Evolutionary conservation across 2,329 filamentous ascomycete species (phyloP), one percentile per base, ranked within the genome.

Genomic region (Aspergillus oerlinghausenensis): DNA sequence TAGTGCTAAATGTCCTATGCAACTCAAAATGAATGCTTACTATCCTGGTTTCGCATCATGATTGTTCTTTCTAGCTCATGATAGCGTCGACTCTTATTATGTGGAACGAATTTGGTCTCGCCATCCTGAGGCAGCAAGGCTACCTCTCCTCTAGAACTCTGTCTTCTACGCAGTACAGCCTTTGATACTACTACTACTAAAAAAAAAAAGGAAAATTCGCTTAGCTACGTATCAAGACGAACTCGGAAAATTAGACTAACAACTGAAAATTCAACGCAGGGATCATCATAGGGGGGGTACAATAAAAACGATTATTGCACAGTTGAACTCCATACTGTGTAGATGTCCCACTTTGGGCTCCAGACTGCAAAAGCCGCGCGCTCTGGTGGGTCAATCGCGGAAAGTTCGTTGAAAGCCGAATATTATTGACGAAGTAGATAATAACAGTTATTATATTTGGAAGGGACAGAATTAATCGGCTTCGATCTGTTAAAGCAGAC

Each of bases 201-300:
- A 9, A 28, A 29, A 29, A 9, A 1, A 11, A 29, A 11, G 4
- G 4, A 14, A 17, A 3, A 6, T 35, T 49, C 4, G 11, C 11
- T 35, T 35, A 35, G 32, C 32, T 35, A 35, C 2, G 32, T 14
- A 29, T 10, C 28, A 29, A 48, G 23, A 26, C 19, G 7, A 42
- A 29, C 51, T 29, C 43, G n/a, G 14, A 38, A 38, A 38, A 38
- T 17, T 38, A 38, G 14, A 17, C 32, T 38, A 38, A 17, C 32
- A 38, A 6, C 7, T 38, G 32, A 47, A 45, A 54, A 49, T 32
- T 28, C 48, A 40, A 60, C 55, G 58, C 58, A 65, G 58, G 62
- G 63, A 65, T 64, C 60, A 56, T 57, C 50, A 65, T 60, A 60
- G 58, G 58, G 51, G 55, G 50, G 32, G 14, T 38, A 17, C 14